Evolutionary conservation across 345 rosid genomes (phyloP).

Genomic region (Salix caprea): DNA sequence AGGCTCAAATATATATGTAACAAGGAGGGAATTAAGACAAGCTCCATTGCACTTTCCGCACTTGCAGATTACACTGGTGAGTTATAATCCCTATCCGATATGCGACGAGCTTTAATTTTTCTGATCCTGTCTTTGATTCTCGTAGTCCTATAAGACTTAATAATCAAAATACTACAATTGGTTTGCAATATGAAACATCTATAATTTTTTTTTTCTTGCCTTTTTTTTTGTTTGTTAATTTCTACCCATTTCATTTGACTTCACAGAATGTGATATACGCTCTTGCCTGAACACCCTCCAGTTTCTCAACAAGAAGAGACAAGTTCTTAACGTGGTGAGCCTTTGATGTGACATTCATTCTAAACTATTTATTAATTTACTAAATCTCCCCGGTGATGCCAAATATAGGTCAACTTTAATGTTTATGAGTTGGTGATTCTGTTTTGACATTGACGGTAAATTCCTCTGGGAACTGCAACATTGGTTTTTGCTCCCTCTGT

Average conservation of each 20-base stretch:
- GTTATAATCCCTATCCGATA: slow-evolving; percentile 10
- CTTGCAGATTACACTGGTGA: slow-evolving; percentile 91
- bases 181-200: not conserved
- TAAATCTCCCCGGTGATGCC: not conserved
- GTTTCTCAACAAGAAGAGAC: slow-evolving; percentile 86
- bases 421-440: not conserved
- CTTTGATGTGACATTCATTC: not conserved
- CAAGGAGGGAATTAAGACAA: slow-evolving; percentile 79
- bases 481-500: not conserved
- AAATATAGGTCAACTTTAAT: not conserved
- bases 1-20: slow-evolving; percentile 87
- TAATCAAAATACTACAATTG: not conserved
- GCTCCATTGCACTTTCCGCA: slow-evolving; percentile 73
- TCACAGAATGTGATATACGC: slow-evolving; percentile 89
- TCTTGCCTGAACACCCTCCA: slow-evolving; percentile 94
- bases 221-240: not conserved
- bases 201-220: not conserved
- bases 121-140: not conserved
- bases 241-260: slow-evolving; percentile 13
- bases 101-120: not conserved
- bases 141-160: not conserved
- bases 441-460: not conserved
- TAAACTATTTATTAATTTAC: not conserved
- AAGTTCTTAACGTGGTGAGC: slow-evolving; percentile 76
- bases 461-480: not conserved